Percentiles rank a stretch among this genome's conserved stretches.
Evolutionary conservation across 768 basidiomycete species (phyloP).

Genomic region (Cyclocybe aegerita): DNA sequence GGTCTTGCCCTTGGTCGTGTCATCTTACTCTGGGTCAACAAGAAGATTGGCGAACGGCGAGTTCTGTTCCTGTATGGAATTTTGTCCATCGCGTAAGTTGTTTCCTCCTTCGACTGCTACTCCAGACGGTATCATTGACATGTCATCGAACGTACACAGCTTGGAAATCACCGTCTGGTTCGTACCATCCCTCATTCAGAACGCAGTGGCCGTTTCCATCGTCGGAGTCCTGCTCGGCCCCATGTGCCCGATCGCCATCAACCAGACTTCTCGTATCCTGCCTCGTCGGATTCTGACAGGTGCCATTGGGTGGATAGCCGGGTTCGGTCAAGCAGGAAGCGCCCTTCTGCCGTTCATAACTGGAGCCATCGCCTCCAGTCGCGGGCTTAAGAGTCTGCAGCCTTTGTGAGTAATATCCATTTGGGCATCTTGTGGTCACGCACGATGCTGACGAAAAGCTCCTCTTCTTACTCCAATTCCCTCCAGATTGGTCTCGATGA

Average conservation of each 20-base stretch:
- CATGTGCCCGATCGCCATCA: slow-evolving; percentile 75
- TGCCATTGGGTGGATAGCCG: slow-evolving; percentile 68
- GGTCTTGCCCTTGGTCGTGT: slow-evolving; percentile 61
- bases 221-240: slow-evolving; percentile 74
- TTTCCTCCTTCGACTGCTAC: not conserved
- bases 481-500: slow-evolving; percentile 56
- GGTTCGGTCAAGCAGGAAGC: slow-evolving; percentile 69
- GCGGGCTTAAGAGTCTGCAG: slow-evolving; percentile 60
- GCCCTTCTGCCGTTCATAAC: slow-evolving; percentile 74
- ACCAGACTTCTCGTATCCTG: slow-evolving; percentile 63
- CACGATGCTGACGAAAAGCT: not conserved
- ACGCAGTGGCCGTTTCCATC: slow-evolving; percentile 62
- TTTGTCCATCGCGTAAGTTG: slow-evolving; percentile 46
- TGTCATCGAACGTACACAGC: slow-evolving; percentile 25
- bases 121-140: not conserved
- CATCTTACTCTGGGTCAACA: slow-evolving; percentile 54
- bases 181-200: slow-evolving; percentile 61
- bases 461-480: not conserved
- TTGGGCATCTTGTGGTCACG: not conserved
- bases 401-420: slow-evolving; percentile 48
- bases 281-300: slow-evolving; percentile 69
- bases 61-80: slow-evolving; percentile 52
- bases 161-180: slow-evolving; percentile 72
- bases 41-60: slow-evolving; percentile 53
- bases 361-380: slow-evolving; percentile 61